Base-by-base conservation (phyloP, 2,329 filamentous ascomycete genomes). In the Fusarium sp. region DNA sequence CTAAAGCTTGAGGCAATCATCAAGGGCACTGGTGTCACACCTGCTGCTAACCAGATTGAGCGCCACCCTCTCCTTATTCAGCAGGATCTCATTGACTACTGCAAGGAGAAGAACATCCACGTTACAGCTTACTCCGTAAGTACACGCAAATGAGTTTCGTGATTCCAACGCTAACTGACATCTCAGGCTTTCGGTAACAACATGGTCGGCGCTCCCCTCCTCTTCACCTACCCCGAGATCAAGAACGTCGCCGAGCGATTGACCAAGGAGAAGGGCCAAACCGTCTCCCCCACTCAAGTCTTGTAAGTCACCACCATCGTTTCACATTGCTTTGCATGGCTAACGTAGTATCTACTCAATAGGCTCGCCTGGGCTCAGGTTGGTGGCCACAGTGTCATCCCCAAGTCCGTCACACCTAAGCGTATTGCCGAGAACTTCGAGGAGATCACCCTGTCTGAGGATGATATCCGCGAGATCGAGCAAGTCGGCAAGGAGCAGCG, bases 41-140 rank as follows among this genome's bases (percentile, higher is more conserved):
- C 92, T 0, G 88, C 87, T 7, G 85, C 91, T 67, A 94, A 95
- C 81, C 92, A 95, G 82, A 90, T 94, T 73, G 92, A 94, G 81
- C 88, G 88, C 68, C 91, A 95, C 78, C 91, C 92, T 2, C 92
- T 92, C 77, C 82, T 90, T 62, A 89, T 90, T 77, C 89, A 90
- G 74, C 82, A 82, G 33, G 81, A 82, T 46, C 80, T 91, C 8
- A 70, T 91, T 27, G 78, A 82, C 25, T 90, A 85, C 77, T 86
- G 84, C 77, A 81, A 82, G 65, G 78, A 84, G 72, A 78, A 89
- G 71, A 77, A 80, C 60, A 90, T 92, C 70, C 83, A 84, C 10
- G 79, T 85, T 4, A 79, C 83, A 44, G 86, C 85, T 2, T 90
- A 89, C 78, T 92, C 67, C 5, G 56, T 54, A 54, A 30, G 47